These are phyloP conservation scores for Silene coronaria DNA, from an alignment of 179 eudicot species.

Conservation along the genomic window DNA sequence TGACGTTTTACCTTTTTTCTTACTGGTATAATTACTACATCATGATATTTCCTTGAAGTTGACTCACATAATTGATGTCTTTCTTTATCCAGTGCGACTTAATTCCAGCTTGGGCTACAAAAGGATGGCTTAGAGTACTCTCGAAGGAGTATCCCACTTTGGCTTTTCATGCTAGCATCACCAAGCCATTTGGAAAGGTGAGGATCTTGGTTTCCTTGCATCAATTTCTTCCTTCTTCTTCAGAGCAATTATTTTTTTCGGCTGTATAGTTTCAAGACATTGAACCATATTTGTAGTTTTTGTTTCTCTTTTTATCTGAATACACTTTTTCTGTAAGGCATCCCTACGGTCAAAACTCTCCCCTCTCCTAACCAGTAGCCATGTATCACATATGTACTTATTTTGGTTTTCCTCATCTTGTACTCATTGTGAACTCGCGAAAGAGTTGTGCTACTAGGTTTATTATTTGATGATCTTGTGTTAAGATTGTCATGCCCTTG, in stretches of 20 bases:
- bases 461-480: background rate
- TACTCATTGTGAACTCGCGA: background rate
- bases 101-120: conserved; percentile 91
- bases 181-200: conserved; percentile 90
- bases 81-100: conserved; percentile 51
- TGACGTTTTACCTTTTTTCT: background rate
- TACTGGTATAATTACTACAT: background rate
- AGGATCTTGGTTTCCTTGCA: background rate
- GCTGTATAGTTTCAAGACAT: background rate
- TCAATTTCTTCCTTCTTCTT: background rate
- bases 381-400: background rate
- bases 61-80: background rate
- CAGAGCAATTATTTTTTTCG: background rate
- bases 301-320: background rate
- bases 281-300: no score
- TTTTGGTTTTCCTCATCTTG: background rate
- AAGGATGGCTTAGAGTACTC: conserved; percentile 81
- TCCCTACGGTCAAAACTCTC: background rate
- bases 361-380: background rate
- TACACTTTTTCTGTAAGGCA: background rate
- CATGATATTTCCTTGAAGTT: conserved; percentile 7
- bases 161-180: conserved; percentile 90
- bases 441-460: background rate
- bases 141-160: conserved; percentile 80
- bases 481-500: background rate